Evolutionary conservation across 371 early-diverging fungal genomes (phyloP), one percentile per base, ranked within the genome.

Genomic region (Apophysomyces ossiformis): DNA sequence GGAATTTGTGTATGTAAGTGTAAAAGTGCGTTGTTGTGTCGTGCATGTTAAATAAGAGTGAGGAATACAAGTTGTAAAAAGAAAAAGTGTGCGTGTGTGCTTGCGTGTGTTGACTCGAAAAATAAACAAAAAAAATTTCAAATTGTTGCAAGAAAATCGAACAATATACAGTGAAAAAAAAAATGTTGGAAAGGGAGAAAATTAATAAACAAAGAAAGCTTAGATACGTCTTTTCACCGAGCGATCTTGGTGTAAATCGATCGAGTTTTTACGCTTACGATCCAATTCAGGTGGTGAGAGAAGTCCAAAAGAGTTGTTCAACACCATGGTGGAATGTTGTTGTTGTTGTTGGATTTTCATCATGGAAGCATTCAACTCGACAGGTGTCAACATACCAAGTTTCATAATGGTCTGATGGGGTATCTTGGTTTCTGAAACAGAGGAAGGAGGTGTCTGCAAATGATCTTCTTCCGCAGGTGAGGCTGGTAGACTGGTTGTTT

Each of bases 141-240:
- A 50, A 47, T n/a, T 50, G 54, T n/a, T 50, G n/a, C 54, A 50
- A 50, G 21, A 26, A 50, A 50, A 50, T 50, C 54, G 54, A 50
- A 50, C 54, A 50, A 50, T 50, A 50, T 50, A 50, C 54, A 50
- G 21, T n/a, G 21, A 50, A 21, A 21, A 21, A 50, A 50, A 50
- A 21, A 50, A 21, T 7, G 1, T 26, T 26, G 32, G 32, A 26
- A 26, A 18, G 21, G 21, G 21, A 32, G 26, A 50, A 50, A 21
- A 18, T 18, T 7, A 50, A 50, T 50, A 50, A 50, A 50, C 54
- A 50, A 16, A 50, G 54, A 21, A 50, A 50, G 9, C 54, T 50
- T 50, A 50, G 16, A 50, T 21, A 50, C 54, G 54, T 21, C 54
- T 50, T 21, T 50, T 50, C 54, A 50, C 54, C 9, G 54, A 50